Percentiles rank a stretch among this genome's conserved stretches.
Conservation (phyloP, 163 green algal species). For the Scenedesmus sp. region DNA sequence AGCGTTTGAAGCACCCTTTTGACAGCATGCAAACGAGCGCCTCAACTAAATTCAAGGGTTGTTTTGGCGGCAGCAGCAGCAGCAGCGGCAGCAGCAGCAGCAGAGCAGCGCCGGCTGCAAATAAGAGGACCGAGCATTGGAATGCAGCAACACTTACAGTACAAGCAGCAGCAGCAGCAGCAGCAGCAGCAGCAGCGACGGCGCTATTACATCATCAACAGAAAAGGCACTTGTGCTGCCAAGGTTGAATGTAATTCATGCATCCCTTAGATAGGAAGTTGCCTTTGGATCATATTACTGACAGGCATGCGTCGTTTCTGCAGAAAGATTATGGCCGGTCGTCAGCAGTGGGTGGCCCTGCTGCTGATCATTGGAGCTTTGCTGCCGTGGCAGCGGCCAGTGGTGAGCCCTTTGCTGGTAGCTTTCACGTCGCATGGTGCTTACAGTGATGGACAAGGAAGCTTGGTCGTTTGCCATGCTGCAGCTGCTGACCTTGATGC, state of each 20-base stretch:
- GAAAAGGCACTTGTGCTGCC: background rate
- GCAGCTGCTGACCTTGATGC: background rate
- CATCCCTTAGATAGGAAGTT: too few relatives aligned
- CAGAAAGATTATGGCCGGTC: background rate
- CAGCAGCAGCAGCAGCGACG: too few relatives aligned
- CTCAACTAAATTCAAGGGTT: too few relatives aligned
- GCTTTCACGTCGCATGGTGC: background rate
- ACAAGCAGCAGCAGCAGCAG: too few relatives aligned
- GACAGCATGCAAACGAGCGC: background rate
- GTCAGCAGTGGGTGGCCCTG: background rate
- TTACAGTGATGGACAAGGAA: background rate
- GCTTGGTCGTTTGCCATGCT: background rate
- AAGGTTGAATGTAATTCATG: background rate
- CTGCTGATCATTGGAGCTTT: background rate
- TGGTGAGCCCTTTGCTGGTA: background rate
- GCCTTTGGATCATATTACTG: too few relatives aligned
- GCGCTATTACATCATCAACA: background rate
- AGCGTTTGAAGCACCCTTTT: background rate
- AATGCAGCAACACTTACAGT: too few relatives aligned
- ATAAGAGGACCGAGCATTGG: too few relatives aligned
- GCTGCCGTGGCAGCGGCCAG: constrained; percentile 3
- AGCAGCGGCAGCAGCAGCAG: background rate
- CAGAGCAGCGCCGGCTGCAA: too few relatives aligned
- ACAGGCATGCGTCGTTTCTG: background rate
- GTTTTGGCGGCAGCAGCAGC: background rate